Evolutionary conservation across 2,329 filamentous ascomycete genomes (phyloP), one percentile per base, ranked within the genome.

Genomic region (Acrodontium crateriforme): DNA sequence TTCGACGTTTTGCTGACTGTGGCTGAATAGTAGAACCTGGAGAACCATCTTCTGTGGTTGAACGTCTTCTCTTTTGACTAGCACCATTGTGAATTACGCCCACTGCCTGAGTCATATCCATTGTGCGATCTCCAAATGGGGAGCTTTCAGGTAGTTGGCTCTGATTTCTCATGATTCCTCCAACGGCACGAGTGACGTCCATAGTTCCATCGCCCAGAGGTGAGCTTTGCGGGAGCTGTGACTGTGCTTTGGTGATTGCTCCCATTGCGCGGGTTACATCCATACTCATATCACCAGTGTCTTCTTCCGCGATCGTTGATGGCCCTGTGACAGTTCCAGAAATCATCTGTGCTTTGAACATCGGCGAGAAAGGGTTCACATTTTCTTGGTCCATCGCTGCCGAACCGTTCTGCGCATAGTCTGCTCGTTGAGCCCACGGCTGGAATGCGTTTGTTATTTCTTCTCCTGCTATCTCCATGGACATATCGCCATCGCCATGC

Each of bases 141-240:
- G 60, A 55, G 35, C 50, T 53, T 19, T 50, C 47, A 18, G 24
- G 24, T 23, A 40, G 29, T 27, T 53, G 44, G n/a, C n/a, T n/a
- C 27, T 53, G 44, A 16, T 54, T 63, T 5, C 65, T 58, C 12
- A 94, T 54, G 29, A 95, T 94, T 3, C 77, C 71, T 7, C 87
- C 87, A 29, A 92, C 63, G 6, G 73, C 81, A 30, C 71, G 73
- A 2, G 87, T 94, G 7, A 94, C 81, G 43, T 95, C 87, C 87
- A 95, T 94, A 12, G 82, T 89, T 64, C 89, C 75, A 19, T 85
- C 81, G 9, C 62, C 60, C 13, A 12, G 13, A n/a, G 20, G 13
- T 4, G 5, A 5, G 20, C 8, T 22, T 12, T 22, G 20, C 4
- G n/a, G 10, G n/a, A 5, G 5, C 8, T 22, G 10, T n/a, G 20